These are phyloP conservation scores for Mortierella sp. DNA, from an alignment of 371 early-diverging fungal species.

Conservation along the genomic window DNA sequence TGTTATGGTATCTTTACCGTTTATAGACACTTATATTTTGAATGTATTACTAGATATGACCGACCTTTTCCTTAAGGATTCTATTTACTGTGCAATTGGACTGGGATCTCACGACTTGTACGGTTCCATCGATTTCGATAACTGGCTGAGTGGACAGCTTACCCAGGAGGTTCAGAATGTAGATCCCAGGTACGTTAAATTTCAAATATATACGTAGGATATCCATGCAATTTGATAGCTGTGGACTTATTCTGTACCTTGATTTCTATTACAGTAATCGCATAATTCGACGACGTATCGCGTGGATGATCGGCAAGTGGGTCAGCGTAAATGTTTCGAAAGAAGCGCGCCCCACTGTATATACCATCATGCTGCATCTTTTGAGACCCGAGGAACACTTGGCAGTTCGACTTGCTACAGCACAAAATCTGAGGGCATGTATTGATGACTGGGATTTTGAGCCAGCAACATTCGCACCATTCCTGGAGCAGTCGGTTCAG, in stretches of 20 bases:
- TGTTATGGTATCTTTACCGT: background rate
- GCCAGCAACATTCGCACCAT: conserved; percentile 76
- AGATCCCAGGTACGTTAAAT: conserved; percentile 58
- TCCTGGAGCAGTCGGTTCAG: conserved; percentile 72
- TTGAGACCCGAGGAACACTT: conserved; percentile 76
- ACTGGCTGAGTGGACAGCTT: conserved; percentile 75
- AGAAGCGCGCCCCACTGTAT: conserved; percentile 73
- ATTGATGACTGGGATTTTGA: conserved; percentile 94
- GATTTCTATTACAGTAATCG: conserved; percentile 59
- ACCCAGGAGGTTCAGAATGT: conserved; percentile 66
- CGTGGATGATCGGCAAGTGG: conserved; percentile 91
- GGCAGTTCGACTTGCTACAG: conserved; percentile 90
- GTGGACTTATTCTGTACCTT: background rate
- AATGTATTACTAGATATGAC: conserved; percentile 55
- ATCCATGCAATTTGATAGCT: background rate
- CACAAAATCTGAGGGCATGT: conserved; percentile 72
- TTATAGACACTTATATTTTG: background rate
- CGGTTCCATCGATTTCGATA: conserved; percentile 86
- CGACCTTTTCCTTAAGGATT: conserved; percentile 82
- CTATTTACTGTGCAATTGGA: conserved; percentile 86
- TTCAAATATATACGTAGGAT: background rate
- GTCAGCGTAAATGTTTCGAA: conserved; percentile 82
- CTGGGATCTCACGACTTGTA: conserved; percentile 87
- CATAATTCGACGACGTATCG: conserved; percentile 81
- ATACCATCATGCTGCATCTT: conserved; percentile 77